Evolutionary conservation across 1,139 yeast genomes (phyloP), one percentile per base, ranked within the genome.

Genomic region (Meyerozyma carpophila): DNA sequence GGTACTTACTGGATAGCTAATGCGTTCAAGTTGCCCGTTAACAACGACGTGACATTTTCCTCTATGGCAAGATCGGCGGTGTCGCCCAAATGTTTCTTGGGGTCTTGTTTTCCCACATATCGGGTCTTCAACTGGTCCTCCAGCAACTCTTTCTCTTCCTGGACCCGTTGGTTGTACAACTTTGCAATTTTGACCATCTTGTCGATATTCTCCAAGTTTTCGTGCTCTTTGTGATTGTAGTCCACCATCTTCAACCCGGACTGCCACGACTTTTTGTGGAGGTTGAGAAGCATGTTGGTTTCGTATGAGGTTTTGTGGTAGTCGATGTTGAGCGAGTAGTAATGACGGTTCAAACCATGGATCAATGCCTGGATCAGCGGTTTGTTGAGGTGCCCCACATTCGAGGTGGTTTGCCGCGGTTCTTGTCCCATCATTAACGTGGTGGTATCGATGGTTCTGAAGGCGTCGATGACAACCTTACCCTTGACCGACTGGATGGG

Each of bases 401-500:
- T 94, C 25, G 97, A 89, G 3, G 98, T 94, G 16, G 98, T 85
- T 64, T 93, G 98, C 62, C 99, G 84, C 44, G 98, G 97, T 65
- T 94, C 99, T 63, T 88, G 95, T 45, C 96, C 96, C 80, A 90
- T 81, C 94, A 94, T 88, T 57, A 90, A 70, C 10, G 93, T 79
- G 41, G 91, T 81, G 4, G 97, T 83, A 54, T 89, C 90, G 58
- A 94, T 93, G 49, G 95, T 78, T 69, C 99, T 80, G 69, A 94
- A 94, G 2, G 99, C 99, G 67, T 94, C 99, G 59, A 94, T 93
- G 41, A 94, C 99, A 42, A 94, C 99, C 63, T 94, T 94, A 49
- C 99, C 99, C 65, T 91, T 90, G 44, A 94, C 99, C 9, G 97
- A 89, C 67, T 94, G 98, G 56, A 93, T 89, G 39, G 99, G 98